phyloP scores from a whole-genome alignment of 1,139 yeast genomes.

The Hyphopichia fennica region DNA sequence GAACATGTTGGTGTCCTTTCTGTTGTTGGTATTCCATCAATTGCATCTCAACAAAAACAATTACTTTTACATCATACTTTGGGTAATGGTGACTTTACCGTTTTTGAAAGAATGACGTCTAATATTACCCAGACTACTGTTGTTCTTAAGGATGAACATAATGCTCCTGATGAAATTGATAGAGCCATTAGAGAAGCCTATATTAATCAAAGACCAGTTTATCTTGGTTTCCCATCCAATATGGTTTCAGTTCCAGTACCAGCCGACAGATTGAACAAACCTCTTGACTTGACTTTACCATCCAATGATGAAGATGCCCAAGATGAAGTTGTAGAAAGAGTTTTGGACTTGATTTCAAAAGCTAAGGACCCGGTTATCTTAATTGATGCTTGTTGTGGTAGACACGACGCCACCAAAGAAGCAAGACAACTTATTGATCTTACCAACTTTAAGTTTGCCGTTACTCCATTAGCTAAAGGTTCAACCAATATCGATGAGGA shows the following conservation, averaged over 20 bases:
- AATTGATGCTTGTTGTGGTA: conserved; percentile 37
- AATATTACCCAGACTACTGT: conserved; percentile 34
- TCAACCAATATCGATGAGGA: conserved; percentile 26
- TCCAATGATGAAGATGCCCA: conserved; percentile 30
- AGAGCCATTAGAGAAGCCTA: conserved; percentile 37
- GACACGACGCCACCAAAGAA: conserved; percentile 33
- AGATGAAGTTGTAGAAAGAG: conserved; percentile 30
- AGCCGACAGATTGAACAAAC: conserved; percentile 25
- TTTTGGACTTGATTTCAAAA: conserved; percentile 24
- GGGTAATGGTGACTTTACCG: conserved; percentile 85
- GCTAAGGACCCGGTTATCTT: conserved; percentile 35
- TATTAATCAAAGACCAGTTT: conserved; percentile 38
- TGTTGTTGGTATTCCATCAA: conserved; percentile 59
- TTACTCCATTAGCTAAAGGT: conserved; percentile 39
- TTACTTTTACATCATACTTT: conserved; percentile 59
- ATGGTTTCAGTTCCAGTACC: conserved; percentile 38
- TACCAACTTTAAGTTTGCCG: conserved; percentile 30
- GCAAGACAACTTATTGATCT: conserved; percentile 29
- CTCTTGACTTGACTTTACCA: conserved; percentile 29
- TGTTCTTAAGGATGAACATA: conserved; percentile 25
- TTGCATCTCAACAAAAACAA: conserved; percentile 63
- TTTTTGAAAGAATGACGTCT: conserved; percentile 64
- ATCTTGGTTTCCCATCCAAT: conserved; percentile 40
- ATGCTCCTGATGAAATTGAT: conserved; percentile 36
- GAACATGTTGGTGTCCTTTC: conserved; percentile 60